These are phyloP conservation scores for Naegleria fowleri DNA, from an alignment of 208 protist species.

Conservation along the genomic window DNA sequence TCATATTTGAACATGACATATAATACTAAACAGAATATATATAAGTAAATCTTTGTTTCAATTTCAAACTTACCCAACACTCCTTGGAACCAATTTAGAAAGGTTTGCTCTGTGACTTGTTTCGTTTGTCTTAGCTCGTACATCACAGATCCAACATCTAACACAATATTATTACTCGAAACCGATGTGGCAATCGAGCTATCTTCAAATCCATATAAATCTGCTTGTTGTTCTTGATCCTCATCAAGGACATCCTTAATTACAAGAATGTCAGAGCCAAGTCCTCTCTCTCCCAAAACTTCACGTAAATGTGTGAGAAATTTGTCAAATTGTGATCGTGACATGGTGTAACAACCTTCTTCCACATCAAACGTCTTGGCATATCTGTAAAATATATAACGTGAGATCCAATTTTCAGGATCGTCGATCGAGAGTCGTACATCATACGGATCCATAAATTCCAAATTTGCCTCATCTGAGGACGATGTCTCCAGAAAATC, in stretches of 20 bases:
- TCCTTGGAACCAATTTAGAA: not conserved
- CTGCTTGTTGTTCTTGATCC: not conserved
- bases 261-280: not conserved
- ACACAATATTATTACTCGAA: not conserved
- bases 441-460: not conserved
- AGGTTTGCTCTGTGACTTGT: not conserved
- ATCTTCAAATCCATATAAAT: not conserved
- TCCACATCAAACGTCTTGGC: not conserved
- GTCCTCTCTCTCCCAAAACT: not conserved
- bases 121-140: not conserved
- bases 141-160: not conserved
- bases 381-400: not conserved
- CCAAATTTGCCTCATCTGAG: not conserved
- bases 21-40: too few species aligned
- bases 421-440: not conserved
- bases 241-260: not conserved
- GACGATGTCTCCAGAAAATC: not conserved
- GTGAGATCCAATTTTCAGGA: not conserved
- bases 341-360: not conserved
- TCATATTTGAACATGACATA: too few species aligned
- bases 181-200: not conserved
- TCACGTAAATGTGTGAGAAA: not conserved
- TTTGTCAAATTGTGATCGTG: not conserved
- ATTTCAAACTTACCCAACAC: not conserved
- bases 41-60: too few species aligned